phyloP scores from a whole-genome alignment of 2,329 filamentous ascomycete species.

The Plenodomus tracheiphilus region DNA sequence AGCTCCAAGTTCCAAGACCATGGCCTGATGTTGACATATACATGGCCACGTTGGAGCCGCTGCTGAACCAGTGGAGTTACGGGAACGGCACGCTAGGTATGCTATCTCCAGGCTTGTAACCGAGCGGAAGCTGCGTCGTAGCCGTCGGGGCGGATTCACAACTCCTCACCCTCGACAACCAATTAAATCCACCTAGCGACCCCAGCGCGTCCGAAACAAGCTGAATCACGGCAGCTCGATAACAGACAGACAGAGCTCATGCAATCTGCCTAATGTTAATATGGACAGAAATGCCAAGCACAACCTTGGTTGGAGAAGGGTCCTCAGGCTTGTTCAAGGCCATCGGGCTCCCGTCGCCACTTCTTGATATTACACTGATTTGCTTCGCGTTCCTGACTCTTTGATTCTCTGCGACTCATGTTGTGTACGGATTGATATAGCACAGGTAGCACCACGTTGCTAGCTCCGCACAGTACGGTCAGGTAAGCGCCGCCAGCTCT shows the following conservation, averaged over 20 bases:
- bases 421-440: slow-evolving; percentile 10
- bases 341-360: slow-evolving; percentile 1
- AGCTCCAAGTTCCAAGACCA: no score
- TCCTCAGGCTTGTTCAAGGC: slow-evolving; percentile 3
- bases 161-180: slow-evolving; percentile 31
- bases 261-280: slow-evolving; percentile 43
- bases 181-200: slow-evolving; percentile 30
- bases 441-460: slow-evolving; percentile 16
- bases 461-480: slow-evolving; percentile 7
- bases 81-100: slow-evolving; percentile 15
- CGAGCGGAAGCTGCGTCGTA: slow-evolving; percentile 20
- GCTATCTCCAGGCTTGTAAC: slow-evolving; percentile 14
- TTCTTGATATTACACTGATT: slow-evolving; percentile 3
- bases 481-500: slow-evolving; percentile 17
- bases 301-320: slow-evolving; percentile 33
- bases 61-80: slow-evolving; percentile 5
- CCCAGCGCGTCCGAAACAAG: slow-evolving; percentile 29
- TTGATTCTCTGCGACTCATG: slow-evolving; percentile 5
- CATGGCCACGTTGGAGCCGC: neutral
- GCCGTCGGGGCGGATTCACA: slow-evolving; percentile 20
- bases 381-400: slow-evolving; percentile 1
- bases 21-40: neutral
- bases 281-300: slow-evolving; percentile 32
- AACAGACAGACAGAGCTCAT: slow-evolving; percentile 30
- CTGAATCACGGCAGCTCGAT: slow-evolving; percentile 23